Evolutionary conservation across 2,329 filamentous ascomycete species (phyloP), one percentile per base, ranked within the genome.

Genomic region (Aulographum hederae): DNA sequence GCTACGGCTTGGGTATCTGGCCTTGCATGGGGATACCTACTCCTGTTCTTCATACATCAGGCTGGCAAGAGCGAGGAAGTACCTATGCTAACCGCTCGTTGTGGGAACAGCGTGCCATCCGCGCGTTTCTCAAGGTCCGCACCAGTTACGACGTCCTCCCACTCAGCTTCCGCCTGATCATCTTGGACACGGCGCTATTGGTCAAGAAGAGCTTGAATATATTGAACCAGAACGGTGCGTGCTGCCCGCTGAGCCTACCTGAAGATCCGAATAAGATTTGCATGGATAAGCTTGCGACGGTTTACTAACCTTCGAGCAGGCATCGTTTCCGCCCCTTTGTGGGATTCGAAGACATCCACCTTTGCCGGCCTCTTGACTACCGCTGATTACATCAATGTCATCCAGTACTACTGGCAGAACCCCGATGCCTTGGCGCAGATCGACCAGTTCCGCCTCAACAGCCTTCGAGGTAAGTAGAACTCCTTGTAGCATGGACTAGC

Each of bases 341-440:
- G 89, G 89, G 85, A 98, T 54, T 94, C 86, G 17, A 77, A 79
- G 41, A 80, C 76, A 3, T 92, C 85, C 17, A 82, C 78, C 21
- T 98, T 95, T 54, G 89, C 86, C 26, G 89, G 89, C 25, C 69
- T 98, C 30, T 66, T 98, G 41, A 98, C 89, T 18, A 89, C 84
- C 39, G 92, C 84, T 38, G 89, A 98, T 57, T 98, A 89, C 53
- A 91, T 98, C 58, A 98, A 98, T 48, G 78, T 98, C 35, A 92
- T 98, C 26, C 86, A 95, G 53, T 98, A 98, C 57, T 95, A 98
- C 62, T 94, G 84, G 65, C 85, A 95, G 55, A 91, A 89, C 44
- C 89, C 86, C 2, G 81, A 92, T 42, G 78, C 85, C 36, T 69
- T 95, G 38, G 73, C 75, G 41, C 75, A 86, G 49, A 79, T 98